Percentiles rank a stretch among this genome's conserved stretches.
Conservation (phyloP, 2,329 filamentous ascomycete genomes). For the Sphaerulina populicola region DNA sequence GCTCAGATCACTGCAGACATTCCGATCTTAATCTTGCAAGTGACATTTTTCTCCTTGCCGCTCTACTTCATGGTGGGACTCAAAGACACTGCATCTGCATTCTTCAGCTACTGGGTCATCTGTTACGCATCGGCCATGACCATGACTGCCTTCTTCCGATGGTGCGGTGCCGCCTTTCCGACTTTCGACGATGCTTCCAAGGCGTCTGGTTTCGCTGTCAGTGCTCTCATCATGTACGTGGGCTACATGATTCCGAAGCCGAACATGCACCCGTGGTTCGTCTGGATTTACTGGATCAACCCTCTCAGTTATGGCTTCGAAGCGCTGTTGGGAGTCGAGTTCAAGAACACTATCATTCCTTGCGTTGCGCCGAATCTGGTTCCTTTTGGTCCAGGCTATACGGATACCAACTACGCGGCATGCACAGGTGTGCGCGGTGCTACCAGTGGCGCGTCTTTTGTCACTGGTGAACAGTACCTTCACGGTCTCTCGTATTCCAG, state of each 20-base stretch:
- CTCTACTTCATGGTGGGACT: conserved; percentile 59
- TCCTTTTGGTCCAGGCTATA: conserved; percentile 35
- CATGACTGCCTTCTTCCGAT: conserved; percentile 42
- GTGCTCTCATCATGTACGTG: conserved; percentile 28
- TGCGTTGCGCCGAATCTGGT: conserved; percentile 45
- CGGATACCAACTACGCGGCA: conserved; percentile 28
- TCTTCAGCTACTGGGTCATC: conserved; percentile 56
- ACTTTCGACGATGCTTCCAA: conserved; percentile 30
- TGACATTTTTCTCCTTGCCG: conserved; percentile 50
- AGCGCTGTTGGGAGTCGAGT: conserved; percentile 58
- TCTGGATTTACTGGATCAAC: conserved; percentile 49
- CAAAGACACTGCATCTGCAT: conserved; percentile 43
- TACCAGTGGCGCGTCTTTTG: conserved; percentile 45
- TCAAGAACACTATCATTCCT: conserved; percentile 49
- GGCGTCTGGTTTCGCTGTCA: conserved; percentile 28
- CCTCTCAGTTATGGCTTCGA: conserved; percentile 36
- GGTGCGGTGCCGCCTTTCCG: conserved; percentile 32
- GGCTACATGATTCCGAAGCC: conserved; percentile 31
- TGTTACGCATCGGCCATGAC: conserved; percentile 41
- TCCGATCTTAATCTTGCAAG: conserved; percentile 51
- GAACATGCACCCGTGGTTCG: conserved; percentile 44
- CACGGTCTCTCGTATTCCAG: conserved; percentile 42
- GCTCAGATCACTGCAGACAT: conserved; percentile 46
- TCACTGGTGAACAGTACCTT: conserved; percentile 57
- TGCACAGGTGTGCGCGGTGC: conserved; percentile 49